Evolutionary conservation across 208 protist genomes (phyloP).

Genomic region (Wallacemonas sp.): DNA sequence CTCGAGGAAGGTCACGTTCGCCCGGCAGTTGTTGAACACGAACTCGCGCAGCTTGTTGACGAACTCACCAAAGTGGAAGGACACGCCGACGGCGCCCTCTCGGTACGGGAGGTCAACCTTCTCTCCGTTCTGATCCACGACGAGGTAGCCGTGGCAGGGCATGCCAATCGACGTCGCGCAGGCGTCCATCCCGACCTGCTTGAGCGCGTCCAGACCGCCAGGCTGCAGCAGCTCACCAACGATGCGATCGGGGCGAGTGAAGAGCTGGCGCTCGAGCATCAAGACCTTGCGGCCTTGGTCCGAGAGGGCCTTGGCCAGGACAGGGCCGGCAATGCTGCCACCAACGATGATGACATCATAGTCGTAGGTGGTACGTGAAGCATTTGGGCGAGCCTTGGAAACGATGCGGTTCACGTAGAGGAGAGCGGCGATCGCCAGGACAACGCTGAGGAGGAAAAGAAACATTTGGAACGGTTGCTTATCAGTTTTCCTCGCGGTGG

Average conservation of each 20-base stretch:
- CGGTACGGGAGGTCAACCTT: constrained; percentile 79
- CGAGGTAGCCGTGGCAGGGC: constrained; percentile 86
- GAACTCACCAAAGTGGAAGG: constrained; percentile 95
- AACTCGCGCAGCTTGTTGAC: constrained; percentile 86
- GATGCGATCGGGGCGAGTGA: constrained; percentile 93
- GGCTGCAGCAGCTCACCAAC: constrained; percentile 96
- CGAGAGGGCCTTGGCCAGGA: constrained; percentile 87
- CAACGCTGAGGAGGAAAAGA: constrained; percentile 34
- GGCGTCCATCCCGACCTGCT: constrained; percentile 86
- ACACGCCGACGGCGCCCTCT: constrained; percentile 48
- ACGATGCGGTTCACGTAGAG: constrained; percentile 60
- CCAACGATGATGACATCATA: constrained; percentile 93
- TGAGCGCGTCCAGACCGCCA: constrained; percentile 86
- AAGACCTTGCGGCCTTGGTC: constrained; percentile 86
- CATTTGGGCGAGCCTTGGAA: constrained; percentile 38
- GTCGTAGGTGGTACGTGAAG: constrained; percentile 65
- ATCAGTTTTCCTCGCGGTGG: not conserved
- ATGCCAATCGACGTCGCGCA: constrained; percentile 85
- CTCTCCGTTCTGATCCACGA: constrained; percentile 67
- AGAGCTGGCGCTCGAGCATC: constrained; percentile 89
- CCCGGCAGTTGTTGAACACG: constrained; percentile 62
- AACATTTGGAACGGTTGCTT: constrained; percentile 27
- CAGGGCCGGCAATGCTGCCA: constrained; percentile 89
- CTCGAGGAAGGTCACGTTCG: constrained; percentile 85
- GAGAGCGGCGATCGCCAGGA: constrained; percentile 40